Conservation (phyloP, 371 early-diverging fungal genomes). For the Entomophthora muscae region DNA sequence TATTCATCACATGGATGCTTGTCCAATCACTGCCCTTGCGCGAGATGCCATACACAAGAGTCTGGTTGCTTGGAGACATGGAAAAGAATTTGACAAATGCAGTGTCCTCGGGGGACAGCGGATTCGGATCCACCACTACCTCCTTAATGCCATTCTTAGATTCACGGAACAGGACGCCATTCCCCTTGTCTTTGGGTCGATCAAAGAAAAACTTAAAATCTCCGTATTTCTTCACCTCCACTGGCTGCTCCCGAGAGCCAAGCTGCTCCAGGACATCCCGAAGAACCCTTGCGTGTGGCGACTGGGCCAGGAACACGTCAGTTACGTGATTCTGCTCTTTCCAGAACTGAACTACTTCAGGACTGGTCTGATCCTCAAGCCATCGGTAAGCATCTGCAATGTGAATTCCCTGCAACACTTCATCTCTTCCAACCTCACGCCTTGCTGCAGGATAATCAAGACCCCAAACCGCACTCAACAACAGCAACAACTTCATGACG, state of each 20-base stretch:
- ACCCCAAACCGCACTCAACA: too few relatives aligned
- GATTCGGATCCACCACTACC: constrained; percentile 12
- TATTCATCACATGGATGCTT: constrained; percentile 25
- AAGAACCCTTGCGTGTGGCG: background rate
- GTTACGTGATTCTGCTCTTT: background rate
- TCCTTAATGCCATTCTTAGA: background rate
- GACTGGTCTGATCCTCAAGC: constrained; percentile 25
- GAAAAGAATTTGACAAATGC: constrained; percentile 19
- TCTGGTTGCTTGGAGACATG: constrained; percentile 27
- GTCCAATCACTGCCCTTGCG: constrained; percentile 44
- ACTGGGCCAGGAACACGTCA: background rate
- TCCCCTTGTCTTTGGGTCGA: constrained; percentile 36
- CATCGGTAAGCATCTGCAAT: constrained; percentile 30
- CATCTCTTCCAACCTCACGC: too few relatives aligned
- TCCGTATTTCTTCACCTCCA: constrained; percentile 24
- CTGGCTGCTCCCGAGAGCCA: background rate
- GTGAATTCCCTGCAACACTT: background rate
- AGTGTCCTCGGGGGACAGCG: constrained; percentile 16
- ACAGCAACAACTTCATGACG: too few relatives aligned
- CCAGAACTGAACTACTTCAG: constrained; percentile 19
- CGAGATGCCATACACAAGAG: constrained; percentile 21
- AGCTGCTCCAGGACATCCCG: too few relatives aligned
- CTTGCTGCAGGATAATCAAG: too few relatives aligned
- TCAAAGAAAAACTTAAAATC: constrained; percentile 32
- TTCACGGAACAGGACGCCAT: constrained; percentile 14